A percentile compares a stretch with the other conserved stretches of the same genome.
Conservation (phyloP, 805 yeast genomes). For the Nakazawaea anatomiae region DNA sequence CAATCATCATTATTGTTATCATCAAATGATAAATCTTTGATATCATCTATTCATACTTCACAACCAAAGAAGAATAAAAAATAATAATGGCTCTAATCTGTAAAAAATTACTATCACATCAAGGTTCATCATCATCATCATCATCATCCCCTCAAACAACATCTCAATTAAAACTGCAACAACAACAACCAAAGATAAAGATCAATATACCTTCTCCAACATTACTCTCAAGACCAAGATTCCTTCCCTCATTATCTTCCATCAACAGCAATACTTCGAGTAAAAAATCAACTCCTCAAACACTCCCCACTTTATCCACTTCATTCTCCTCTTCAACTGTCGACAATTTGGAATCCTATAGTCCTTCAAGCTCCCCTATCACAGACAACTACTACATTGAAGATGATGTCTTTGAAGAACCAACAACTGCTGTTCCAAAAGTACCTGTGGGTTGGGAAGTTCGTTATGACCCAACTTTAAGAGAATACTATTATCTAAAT, state of each 20-base stretch:
- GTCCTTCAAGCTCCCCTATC: background rate
- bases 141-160: background rate
- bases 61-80: too few relatives aligned
- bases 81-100: background rate
- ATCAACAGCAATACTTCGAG: background rate
- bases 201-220: background rate
- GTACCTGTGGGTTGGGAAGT: conserved; percentile 24
- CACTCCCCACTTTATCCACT: background rate
- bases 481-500: conserved; percentile 36
- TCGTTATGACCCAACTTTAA: conserved; percentile 29
- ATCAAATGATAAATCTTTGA: too few relatives aligned
- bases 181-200: background rate
- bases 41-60: too few relatives aligned
- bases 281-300: background rate
- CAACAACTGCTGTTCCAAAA: conserved; percentile 15
- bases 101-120: background rate
- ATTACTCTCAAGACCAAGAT: background rate
- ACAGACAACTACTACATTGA: background rate
- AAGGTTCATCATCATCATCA: background rate
- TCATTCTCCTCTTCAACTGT: background rate
- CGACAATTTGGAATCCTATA: background rate
- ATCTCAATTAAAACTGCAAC: too few relatives aligned
- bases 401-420: too few relatives aligned
- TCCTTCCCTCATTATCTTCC: background rate
- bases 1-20: too few relatives aligned